A percentile compares a stretch with the other conserved stretches of the same genome.
phyloP scores from a whole-genome alignment of 139 green algal species.

The Yamagishiella unicocca region DNA sequence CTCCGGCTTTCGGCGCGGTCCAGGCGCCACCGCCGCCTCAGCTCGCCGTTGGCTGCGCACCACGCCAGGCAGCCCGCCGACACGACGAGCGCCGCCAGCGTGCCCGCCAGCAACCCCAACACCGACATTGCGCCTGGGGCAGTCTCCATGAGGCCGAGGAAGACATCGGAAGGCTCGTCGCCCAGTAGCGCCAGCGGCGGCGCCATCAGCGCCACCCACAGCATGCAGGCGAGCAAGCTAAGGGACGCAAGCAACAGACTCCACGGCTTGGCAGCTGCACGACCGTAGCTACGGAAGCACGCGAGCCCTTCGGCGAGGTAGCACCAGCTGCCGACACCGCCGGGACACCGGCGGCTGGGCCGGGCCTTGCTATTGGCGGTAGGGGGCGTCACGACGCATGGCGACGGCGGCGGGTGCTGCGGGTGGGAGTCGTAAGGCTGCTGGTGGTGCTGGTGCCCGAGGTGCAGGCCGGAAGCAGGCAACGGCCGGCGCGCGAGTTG shows the following conservation, averaged over 20 bases:
- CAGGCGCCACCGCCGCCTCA: neutral
- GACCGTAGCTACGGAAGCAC: too few species aligned
- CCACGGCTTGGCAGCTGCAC: neutral
- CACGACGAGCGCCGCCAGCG: too few species aligned
- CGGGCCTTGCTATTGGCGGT: too few species aligned
- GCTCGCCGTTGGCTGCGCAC: constrained; percentile 24
- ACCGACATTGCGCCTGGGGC: neutral
- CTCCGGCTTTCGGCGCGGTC: neutral
- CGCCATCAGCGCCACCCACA: constrained; percentile 5
- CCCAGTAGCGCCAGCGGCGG: constrained; percentile 9
- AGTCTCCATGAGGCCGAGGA: neutral
- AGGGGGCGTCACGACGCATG: too few species aligned
- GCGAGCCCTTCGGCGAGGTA: too few species aligned
- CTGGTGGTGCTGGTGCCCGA: too few species aligned
- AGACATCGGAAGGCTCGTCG: neutral
- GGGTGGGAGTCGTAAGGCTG: too few species aligned
- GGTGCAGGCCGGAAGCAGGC: too few species aligned
- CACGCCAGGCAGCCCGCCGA: neutral
- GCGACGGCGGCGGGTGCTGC: too few species aligned
- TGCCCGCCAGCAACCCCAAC: neutral
- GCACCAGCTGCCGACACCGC: too few species aligned
- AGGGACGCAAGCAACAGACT: neutral
- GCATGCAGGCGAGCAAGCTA: neutral
- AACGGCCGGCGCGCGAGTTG: too few species aligned
- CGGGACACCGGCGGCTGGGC: too few species aligned